Base-by-base conservation (phyloP, 1,284 basidiomycete genomes). In the Mycena sp. region DNA sequence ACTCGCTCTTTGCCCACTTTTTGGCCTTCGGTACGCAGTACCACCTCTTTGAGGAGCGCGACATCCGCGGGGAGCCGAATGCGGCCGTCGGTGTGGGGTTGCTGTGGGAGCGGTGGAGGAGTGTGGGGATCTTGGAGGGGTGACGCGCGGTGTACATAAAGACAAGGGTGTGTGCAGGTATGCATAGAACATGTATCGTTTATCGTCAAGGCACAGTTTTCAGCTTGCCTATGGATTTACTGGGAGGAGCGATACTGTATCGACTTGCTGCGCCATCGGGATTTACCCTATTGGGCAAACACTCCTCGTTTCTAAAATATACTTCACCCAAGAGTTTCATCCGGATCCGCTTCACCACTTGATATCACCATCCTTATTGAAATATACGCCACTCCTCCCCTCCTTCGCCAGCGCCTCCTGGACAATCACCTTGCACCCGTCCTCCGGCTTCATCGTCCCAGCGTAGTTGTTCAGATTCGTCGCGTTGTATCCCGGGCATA, bases 1-100 rank as follows among this genome's bases (percentile, higher is more conserved):
- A 99, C 83, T 96, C 94, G n/a, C 89, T 99, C 46, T 99, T 99
- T 79, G 97, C 97, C 0, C 97, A 99, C 83, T 98, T 97, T 84
- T 86, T 99, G 61, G 95, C 96, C 0, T 99, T 99, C 78, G 94
- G 95, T 52, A 91, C 94, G 77, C 91, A 98, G 76, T 99, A 98
- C 80, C 94, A 98, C 79, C 83, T 99, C 48, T 84, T 99, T 72
- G 96, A 97, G 62, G 87, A 95, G 82, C 95, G 95, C 81, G 96
- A 97, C 75, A 90, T 97, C 79, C 93, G 93, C 78, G 95, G 95
- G 41, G 80, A 89, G 48, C 78, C 88, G 4, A 86, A 86, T 64
- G 82, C 88, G 8, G 83, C 86, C 0, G 92, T 93, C 11, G 95
- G 94, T 11, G 87, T 95, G n/a, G 96, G 95, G 13, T 88, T 92